A percentile compares a stretch with the other conserved stretches of the same genome.
These are phyloP conservation scores for Cocos nucifera DNA, from an alignment of 176 grass and related monocot species.

Conservation along the genomic window DNA sequence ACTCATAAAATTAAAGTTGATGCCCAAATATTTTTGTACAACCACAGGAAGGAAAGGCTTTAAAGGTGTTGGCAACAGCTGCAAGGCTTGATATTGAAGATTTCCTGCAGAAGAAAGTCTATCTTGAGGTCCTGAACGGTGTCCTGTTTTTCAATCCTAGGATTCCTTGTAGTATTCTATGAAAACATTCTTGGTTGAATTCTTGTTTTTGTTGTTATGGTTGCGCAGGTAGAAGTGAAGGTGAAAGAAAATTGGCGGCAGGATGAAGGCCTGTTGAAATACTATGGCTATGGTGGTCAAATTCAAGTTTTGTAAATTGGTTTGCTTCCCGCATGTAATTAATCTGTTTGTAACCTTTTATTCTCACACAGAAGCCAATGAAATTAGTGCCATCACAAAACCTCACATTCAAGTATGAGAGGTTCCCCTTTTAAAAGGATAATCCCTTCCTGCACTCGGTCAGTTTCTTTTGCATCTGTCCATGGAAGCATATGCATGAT, in stretches of 20 bases:
- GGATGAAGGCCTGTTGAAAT: slow-evolving; percentile 73
- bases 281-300: slow-evolving; percentile 76
- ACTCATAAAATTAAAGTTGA: too few species aligned
- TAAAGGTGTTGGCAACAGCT: slow-evolving; percentile 84
- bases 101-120: slow-evolving; percentile 97
- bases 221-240: slow-evolving; percentile 63
- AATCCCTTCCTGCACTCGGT: too few species aligned
- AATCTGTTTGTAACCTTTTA: too few species aligned
- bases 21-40: not conserved
- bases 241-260: slow-evolving; percentile 94
- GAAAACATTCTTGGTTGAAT: not conserved
- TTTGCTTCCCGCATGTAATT: too few species aligned
- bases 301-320: slow-evolving; percentile 50
- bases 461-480: too few species aligned
- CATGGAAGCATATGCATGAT: too few species aligned
- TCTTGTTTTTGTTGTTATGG: slow-evolving; percentile 3
- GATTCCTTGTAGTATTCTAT: not conserved
- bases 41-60: slow-evolving; percentile 72
- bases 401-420: too few species aligned
- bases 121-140: slow-evolving; percentile 51
- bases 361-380: too few species aligned
- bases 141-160: not conserved
- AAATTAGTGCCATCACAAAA: too few species aligned
- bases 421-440: too few species aligned
- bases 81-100: slow-evolving; percentile 98